These are phyloP conservation scores for Novakomyces olei DNA, from an alignment of 805 yeast species.

Conservation along the genomic window DNA sequence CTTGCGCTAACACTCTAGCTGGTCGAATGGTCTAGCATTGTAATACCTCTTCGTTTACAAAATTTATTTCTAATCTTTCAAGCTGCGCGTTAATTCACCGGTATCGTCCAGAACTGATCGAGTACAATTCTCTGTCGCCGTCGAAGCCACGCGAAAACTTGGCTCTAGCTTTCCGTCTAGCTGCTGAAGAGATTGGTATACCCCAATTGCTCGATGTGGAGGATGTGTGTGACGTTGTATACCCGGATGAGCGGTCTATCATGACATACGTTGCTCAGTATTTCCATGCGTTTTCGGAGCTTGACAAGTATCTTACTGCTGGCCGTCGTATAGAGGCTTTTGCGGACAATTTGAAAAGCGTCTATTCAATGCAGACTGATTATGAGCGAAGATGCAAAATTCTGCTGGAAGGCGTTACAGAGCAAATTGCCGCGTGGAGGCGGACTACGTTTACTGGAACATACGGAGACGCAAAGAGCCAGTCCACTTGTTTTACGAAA, in stretches of 20 bases:
- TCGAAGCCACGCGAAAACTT: slow-evolving; percentile 16
- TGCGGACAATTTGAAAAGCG: slow-evolving; percentile 16
- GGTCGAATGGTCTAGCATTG: slow-evolving; percentile 33
- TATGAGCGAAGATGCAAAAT: slow-evolving; percentile 16
- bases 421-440: slow-evolving; percentile 13
- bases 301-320: slow-evolving; percentile 18
- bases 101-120: slow-evolving; percentile 22
- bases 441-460: slow-evolving; percentile 11
- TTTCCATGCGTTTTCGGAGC: slow-evolving; percentile 26
- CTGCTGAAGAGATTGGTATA: slow-evolving; percentile 26
- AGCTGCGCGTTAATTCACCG: slow-evolving; percentile 24
- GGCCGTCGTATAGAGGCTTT: slow-evolving; percentile 19
- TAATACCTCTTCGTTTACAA: slow-evolving; percentile 3
- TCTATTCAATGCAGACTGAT: slow-evolving; percentile 15
- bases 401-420: slow-evolving; percentile 13
- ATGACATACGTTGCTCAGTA: slow-evolving; percentile 37
- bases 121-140: slow-evolving; percentile 15
- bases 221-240: slow-evolving; percentile 24
- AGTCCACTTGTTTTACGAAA: slow-evolving; percentile 12
- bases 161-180: slow-evolving; percentile 21
- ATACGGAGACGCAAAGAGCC: slow-evolving; percentile 14
- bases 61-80: slow-evolving; percentile 3
- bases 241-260: slow-evolving; percentile 39
- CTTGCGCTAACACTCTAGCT: too few species aligned
- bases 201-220: slow-evolving; percentile 32